Evolutionary conservation across 2,329 filamentous ascomycete species (phyloP).

Genomic region (Cordyceps javanica): DNA sequence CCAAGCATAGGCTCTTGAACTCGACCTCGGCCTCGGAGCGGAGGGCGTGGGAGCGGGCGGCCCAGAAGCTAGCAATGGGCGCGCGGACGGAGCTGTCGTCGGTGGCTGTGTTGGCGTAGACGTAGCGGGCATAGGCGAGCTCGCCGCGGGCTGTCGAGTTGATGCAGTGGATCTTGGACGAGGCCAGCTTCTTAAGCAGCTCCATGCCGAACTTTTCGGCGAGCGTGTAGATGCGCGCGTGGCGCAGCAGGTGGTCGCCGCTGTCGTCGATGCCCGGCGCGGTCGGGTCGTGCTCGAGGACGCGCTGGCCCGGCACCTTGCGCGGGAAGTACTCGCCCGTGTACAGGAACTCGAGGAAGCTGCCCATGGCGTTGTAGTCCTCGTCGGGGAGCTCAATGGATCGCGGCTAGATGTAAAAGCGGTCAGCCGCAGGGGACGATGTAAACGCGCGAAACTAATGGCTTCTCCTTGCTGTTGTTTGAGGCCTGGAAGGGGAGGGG

Average conservation of each 20-base stretch:
- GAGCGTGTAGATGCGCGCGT: constrained; percentile 84
- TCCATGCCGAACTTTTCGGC: constrained; percentile 69
- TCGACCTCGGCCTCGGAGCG: constrained; percentile 81
- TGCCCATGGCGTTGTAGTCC: constrained; percentile 29
- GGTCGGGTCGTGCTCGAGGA: constrained; percentile 63
- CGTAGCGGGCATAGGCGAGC: constrained; percentile 85
- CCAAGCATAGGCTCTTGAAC: constrained; percentile 78
- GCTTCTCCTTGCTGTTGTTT: too few relatives aligned
- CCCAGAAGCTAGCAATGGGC: constrained; percentile 89
- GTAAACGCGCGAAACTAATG: too few relatives aligned
- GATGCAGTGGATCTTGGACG: constrained; percentile 87
- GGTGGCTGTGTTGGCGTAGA: constrained; percentile 68
- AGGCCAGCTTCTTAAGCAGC: constrained; percentile 67
- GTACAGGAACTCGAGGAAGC: constrained; percentile 36
- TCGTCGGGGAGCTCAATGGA: constrained; percentile 56
- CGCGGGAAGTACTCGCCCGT: constrained; percentile 62
- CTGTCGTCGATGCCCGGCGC: constrained; percentile 64
- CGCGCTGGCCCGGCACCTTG: constrained; percentile 54
- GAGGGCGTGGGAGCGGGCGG: constrained; percentile 69
- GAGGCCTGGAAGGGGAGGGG: too few relatives aligned
- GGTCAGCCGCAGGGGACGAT: neutral
- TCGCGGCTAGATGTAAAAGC: constrained; percentile 39
- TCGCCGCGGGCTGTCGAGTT: constrained; percentile 83
- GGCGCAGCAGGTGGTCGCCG: constrained; percentile 79
- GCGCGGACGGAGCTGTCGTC: constrained; percentile 70